Percentiles rank a stretch among this genome's conserved stretches.
These are phyloP conservation scores for Linaria vulgaris DNA, from an alignment of 257 asterid species.

Conservation along the genomic window DNA sequence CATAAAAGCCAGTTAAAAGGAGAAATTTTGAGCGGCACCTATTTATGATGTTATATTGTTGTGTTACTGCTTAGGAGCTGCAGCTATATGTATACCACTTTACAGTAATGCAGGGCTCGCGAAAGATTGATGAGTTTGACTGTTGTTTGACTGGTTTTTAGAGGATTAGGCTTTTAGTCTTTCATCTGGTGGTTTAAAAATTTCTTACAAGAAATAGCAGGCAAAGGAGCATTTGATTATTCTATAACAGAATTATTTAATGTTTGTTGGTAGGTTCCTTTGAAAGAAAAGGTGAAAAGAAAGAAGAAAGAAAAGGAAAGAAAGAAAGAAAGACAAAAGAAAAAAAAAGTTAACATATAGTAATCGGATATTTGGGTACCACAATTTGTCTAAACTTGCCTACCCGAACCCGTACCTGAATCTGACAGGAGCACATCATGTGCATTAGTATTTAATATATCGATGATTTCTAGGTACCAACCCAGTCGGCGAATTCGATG, in stretches of 20 bases:
- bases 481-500: too few relatives aligned
- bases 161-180: too few relatives aligned
- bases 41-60: constrained; percentile 14
- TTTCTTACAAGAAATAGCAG: not conserved
- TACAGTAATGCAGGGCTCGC: not conserved
- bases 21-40: constrained; percentile 1
- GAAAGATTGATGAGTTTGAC: constrained; percentile 19
- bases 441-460: too few relatives aligned
- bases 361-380: too few relatives aligned
- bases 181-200: not conserved
- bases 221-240: constrained; percentile 8
- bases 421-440: too few relatives aligned
- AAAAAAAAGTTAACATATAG: too few relatives aligned
- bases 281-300: too few relatives aligned
- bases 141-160: constrained; percentile 13
- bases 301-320: too few relatives aligned
- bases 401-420: too few relatives aligned
- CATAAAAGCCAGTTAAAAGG: constrained; percentile 3
- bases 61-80: constrained; percentile 4
- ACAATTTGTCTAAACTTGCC: too few relatives aligned
- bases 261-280: not conserved
- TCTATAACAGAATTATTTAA: not conserved
- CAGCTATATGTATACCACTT: constrained; percentile 1
- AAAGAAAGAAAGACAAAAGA: too few relatives aligned
- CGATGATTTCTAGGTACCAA: too few relatives aligned